Evolutionary conservation across 2,329 filamentous ascomycete genomes (phyloP).

Genomic region (Aspergillus novoparasiticus): DNA sequence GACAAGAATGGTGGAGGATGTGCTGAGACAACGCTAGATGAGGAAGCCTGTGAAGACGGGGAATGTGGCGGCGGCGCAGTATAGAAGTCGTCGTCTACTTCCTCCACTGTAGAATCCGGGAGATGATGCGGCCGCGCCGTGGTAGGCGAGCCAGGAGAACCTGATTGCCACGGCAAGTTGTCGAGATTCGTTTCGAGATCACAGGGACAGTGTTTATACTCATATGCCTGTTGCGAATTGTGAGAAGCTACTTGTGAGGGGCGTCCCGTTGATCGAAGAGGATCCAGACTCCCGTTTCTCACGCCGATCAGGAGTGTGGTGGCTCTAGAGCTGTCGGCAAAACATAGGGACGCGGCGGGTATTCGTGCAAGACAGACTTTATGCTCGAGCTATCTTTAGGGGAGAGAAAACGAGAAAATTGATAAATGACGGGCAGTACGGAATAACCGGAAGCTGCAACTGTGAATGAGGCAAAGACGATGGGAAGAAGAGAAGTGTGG

Average conservation of each 20-base stretch:
- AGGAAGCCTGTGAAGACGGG: constrained; percentile 43
- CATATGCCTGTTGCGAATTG: constrained; percentile 2
- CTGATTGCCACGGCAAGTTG: constrained; percentile 38
- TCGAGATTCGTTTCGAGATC: constrained; percentile 14
- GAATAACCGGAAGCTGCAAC: not conserved
- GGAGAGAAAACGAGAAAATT: not conserved
- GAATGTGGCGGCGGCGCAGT: constrained; percentile 43
- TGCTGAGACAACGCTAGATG: constrained; percentile 55
- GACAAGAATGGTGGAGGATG: constrained; percentile 66
- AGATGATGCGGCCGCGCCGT: constrained; percentile 47
- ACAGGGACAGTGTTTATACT: constrained; percentile 1
- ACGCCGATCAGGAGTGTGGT: constrained; percentile 11
- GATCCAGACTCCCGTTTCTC: constrained; percentile 19
- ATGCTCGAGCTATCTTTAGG: not conserved
- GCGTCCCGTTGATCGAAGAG: constrained; percentile 16
- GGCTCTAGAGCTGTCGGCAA: constrained; percentile 11
- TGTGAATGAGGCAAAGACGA: constrained; percentile 11
- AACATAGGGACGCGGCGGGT: constrained; percentile 2
- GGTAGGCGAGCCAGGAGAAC: constrained; percentile 41
- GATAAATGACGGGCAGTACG: not conserved
- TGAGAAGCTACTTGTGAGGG: constrained; percentile 7
- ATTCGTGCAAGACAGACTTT: not conserved
- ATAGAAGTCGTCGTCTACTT: constrained; percentile 42
- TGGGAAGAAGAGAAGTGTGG: constrained; percentile 16
- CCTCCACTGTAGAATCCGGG: constrained; percentile 44